These are phyloP conservation scores for Dioscorea cayenensis DNA, from an alignment of 116 monocot species.

Conservation along the genomic window DNA sequence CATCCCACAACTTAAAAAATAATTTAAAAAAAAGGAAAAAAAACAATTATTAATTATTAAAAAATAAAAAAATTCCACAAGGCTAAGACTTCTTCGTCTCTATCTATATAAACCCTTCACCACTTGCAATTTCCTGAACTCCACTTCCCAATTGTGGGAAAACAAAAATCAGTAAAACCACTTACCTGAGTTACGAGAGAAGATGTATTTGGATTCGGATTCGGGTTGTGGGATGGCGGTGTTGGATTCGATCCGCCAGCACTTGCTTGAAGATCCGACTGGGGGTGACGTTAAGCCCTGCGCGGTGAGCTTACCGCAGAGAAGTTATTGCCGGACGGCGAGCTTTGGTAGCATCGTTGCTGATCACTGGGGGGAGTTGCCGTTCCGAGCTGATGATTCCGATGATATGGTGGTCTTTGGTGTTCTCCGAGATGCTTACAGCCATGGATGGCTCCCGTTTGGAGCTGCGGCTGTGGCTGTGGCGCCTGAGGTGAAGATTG, in stretches of 20 bases:
- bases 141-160: neutral
- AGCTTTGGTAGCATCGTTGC: conserved; percentile 41
- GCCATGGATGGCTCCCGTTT: conserved; percentile 30
- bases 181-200: neutral
- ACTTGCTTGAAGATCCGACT: conserved; percentile 14
- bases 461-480: neutral
- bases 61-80: neutral
- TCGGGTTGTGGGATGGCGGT: neutral
- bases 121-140: neutral
- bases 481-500: neutral
- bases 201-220: neutral
- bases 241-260: conserved; percentile 21
- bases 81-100: neutral
- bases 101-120: neutral
- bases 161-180: neutral
- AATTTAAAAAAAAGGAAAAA: neutral
- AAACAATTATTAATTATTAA: neutral
- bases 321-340: conserved; percentile 10
- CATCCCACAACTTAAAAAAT: neutral
- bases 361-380: conserved; percentile 45
- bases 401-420: conserved; percentile 60
- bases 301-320: neutral
- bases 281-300: neutral
- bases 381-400: conserved; percentile 46
- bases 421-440: conserved; percentile 37